Base-by-base conservation (phyloP, 257 asterid species). In the Cynanchum wilfordii region DNA sequence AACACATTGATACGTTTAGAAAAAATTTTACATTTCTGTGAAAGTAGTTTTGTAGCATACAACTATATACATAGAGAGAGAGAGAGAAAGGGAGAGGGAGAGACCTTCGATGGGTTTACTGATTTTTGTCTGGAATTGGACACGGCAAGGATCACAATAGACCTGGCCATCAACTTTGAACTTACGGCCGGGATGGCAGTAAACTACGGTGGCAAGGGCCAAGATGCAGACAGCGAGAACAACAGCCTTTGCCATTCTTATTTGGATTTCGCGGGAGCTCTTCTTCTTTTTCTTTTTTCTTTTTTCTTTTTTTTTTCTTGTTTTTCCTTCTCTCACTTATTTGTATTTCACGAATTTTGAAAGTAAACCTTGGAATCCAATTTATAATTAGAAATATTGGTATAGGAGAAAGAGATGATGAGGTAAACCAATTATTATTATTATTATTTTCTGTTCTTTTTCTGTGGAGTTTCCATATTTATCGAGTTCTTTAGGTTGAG, bases 131-230 rank as follows among this genome's bases (percentile, higher is more conserved):
- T 57, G 33, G 51, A 80, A 83, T 49, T 77, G 71, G 27, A 83
- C 55, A 30, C 85, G 81, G 71, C 87, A 83, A 1, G 87, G 77
- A 45, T 83, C 87, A 20, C 85, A 83, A 47, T 77, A 80, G 55
- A 83, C 85, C 15, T 76, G 55, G 38, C 87, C 87, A 29, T 64
- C 70, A 25, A 83, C 71, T 8, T 74, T 33, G 55, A 74, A 79
- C 10, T 30, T n/a, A 47, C 45, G 45, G 45, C 64, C 76, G 19
- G 55, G 52, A 2, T 72, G 62, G 45, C 80, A 56, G 10, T 77
- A 57, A 36, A 60, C 77, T 3, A 75, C 9, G 54, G 33, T 66
- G 71, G 79, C 83, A 60, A 79, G 45, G 68, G 77, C 83, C 75
- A 73, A 54, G 73, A 67, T 7, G 56, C 79, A 59, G 25, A 36